A percentile compares a stretch with the other conserved stretches of the same genome.
Evolutionary conservation across 352 stramenopile genomes (phyloP).

Genomic region (Phytopythium mirpurense): DNA sequence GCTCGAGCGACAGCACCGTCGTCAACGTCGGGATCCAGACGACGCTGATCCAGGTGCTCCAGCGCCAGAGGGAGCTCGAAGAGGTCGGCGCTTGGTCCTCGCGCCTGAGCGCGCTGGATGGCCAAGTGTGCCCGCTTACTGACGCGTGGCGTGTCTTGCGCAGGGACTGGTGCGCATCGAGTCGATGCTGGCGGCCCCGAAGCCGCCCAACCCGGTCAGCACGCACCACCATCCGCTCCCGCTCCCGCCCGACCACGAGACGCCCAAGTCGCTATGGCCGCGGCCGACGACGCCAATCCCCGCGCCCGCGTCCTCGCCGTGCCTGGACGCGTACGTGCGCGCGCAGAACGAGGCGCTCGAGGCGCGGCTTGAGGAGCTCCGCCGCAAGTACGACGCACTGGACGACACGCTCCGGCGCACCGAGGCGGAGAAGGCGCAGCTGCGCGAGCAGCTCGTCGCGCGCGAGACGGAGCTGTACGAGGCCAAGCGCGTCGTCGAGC

Average conservation of each 20-base stretch:
- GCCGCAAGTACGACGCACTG: conserved; percentile 22
- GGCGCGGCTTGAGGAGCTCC: conserved; percentile 11
- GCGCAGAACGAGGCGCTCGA: conserved; percentile 29
- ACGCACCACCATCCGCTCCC: not conserved
- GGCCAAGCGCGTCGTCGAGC: conserved; percentile 21
- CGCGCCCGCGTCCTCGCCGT: conserved; percentile 1
- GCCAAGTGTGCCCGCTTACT: too few species aligned
- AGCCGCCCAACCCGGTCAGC: conserved; percentile 12
- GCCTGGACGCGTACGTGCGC: conserved; percentile 16
- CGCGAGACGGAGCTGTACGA: conserved; percentile 42
- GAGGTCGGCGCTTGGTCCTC: conserved; percentile 4
- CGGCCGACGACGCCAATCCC: not conserved
- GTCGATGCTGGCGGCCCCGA: conserved; percentile 23
- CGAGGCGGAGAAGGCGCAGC: conserved; percentile 23
- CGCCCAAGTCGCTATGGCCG: not conserved
- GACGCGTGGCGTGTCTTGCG: not conserved
- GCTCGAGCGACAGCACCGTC: conserved; percentile 15
- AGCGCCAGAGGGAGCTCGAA: conserved; percentile 28
- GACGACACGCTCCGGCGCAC: conserved; percentile 21
- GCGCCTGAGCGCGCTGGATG: not conserved
- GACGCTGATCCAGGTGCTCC: conserved; percentile 25
- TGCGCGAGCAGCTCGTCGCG: conserved; percentile 39
- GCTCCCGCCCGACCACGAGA: not conserved
- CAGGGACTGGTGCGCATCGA: conserved; percentile 23
- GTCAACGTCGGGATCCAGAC: conserved; percentile 29